These are phyloP conservation scores for Petunia hybrid DNA, from an alignment of 305 asterid species.

Conservation along the genomic window DNA sequence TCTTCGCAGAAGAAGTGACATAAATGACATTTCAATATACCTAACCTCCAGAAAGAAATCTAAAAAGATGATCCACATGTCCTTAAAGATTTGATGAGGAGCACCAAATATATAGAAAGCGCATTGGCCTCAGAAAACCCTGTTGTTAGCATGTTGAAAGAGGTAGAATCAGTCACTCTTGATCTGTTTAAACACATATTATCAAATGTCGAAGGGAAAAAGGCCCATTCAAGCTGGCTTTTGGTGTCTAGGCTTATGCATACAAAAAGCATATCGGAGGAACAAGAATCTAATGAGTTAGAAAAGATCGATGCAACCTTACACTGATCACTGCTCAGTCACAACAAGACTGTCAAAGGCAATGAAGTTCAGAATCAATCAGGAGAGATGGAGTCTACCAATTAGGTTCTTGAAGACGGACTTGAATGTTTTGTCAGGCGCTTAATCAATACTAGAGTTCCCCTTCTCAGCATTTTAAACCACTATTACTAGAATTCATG, in stretches of 20 bases:
- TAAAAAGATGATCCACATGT: constrained; percentile 30
- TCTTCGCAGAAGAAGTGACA: constrained; percentile 38
- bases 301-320: constrained; percentile 36
- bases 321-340: neutral
- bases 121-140: constrained; percentile 38
- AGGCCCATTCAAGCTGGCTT: constrained; percentile 37
- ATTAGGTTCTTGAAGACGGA: constrained; percentile 39
- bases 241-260: constrained; percentile 43
- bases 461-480: constrained; percentile 51
- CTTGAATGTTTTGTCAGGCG: constrained; percentile 46
- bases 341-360: neutral
- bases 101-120: constrained; percentile 28
- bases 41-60: constrained; percentile 36
- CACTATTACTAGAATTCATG: constrained; percentile 4
- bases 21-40: constrained; percentile 33
- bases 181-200: constrained; percentile 37
- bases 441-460: constrained; percentile 47
- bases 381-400: constrained; percentile 39
- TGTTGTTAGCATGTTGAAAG: constrained; percentile 46
- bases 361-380: constrained; percentile 42
- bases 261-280: constrained; percentile 23
- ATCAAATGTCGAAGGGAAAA: constrained; percentile 37
- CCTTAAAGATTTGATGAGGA: constrained; percentile 30
- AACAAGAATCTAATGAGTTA: constrained; percentile 30
- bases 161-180: constrained; percentile 40